Evolutionary conservation across 805 yeast species (phyloP), one percentile per base, ranked within the genome.

Genomic region (Yamadazyma scolyti): DNA sequence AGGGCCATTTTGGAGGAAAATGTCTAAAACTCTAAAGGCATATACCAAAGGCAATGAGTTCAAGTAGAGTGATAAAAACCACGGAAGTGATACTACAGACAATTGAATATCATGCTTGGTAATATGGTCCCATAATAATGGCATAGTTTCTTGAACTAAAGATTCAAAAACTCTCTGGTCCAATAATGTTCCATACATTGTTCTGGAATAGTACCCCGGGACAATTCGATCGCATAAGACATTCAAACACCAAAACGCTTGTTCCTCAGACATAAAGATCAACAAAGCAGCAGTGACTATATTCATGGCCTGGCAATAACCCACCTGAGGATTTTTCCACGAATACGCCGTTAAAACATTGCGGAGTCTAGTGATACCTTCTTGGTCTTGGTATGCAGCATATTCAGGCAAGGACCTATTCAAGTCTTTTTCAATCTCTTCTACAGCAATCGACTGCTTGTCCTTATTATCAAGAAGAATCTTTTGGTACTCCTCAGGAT

Each of bases 241-340:
- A 33, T 79, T 75, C 34, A 93, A 68, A 36, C 90, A 77, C 97
- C 97, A 93, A 51, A 87, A 93, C 0, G 96, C 97, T 57, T 93
- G 97, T 43, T 90, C 98, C 56, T 93, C 99, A 6, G 94, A 82
- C 82, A 86, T 88, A 54, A 78, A 83, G 23, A 82, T 82, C 30
- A 84, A 59, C 31, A 84, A 55, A 0, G 86, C 89, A 2, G 95
- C 95, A 2, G 76, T 78, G 6, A 84, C 88, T 30, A 93, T 93
- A 53, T 93, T 93, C 98, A 94, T 93, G 1, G 97, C 98, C 57
- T 93, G 98, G 54, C 99, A 93, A 56, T 93, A 93, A 0, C 99
- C 99, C 16, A 93, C 86, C 24, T 90, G 96, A 0, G 96, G 96
- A 53, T 89, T 88, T 43, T 83, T 85, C 97, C 97, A 93, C 0